Evolutionary conservation across 495 filamentous ascomycete genomes (phyloP).

Genomic region (Penicillium verhagenii): DNA sequence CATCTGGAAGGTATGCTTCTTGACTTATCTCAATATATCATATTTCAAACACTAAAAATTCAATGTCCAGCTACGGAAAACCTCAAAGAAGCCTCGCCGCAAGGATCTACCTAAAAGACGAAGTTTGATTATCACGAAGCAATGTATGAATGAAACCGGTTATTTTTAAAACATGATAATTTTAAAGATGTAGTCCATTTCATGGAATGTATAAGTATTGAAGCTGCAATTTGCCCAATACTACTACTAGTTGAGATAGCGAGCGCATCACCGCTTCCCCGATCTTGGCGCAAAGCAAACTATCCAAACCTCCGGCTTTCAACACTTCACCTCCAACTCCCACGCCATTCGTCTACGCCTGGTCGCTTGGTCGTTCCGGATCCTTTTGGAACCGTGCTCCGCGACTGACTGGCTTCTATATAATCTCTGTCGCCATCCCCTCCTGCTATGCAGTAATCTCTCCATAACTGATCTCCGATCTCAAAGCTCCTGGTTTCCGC

Average conservation of each 20-base stretch:
- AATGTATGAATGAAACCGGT: slow-evolving; percentile 8
- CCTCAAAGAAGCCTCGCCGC: slow-evolving; percentile 69
- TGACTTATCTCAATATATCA: not conserved
- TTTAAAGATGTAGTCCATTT: no score
- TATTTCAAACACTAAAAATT: not conserved
- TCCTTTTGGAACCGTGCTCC: not conserved
- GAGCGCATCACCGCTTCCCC: slow-evolving; percentile 6
- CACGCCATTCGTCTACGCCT: not conserved
- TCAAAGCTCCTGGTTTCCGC: slow-evolving; percentile 32
- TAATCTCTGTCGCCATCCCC: not conserved
- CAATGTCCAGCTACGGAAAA: slow-evolving; percentile 70
- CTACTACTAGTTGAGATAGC: slow-evolving; percentile 3
- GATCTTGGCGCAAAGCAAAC: slow-evolving; percentile 19
- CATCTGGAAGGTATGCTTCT: slow-evolving; percentile 81
- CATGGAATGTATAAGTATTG: no score
- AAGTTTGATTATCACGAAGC: slow-evolving; percentile 6
- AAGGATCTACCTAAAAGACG: slow-evolving; percentile 12
- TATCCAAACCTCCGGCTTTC: slow-evolving; percentile 5
- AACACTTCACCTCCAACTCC: not conserved
- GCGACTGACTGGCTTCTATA: not conserved
- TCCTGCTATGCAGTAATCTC: slow-evolving; percentile 35
- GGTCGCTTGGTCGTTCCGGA: slow-evolving; percentile 1
- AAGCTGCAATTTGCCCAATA: no score
- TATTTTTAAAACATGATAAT: slow-evolving; percentile 1
- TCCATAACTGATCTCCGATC: slow-evolving; percentile 14